A percentile compares a stretch with the other conserved stretches of the same genome.
Conservation (phyloP, 2,329 filamentous ascomycete genomes). For the Fusarium fujikuroi region DNA sequence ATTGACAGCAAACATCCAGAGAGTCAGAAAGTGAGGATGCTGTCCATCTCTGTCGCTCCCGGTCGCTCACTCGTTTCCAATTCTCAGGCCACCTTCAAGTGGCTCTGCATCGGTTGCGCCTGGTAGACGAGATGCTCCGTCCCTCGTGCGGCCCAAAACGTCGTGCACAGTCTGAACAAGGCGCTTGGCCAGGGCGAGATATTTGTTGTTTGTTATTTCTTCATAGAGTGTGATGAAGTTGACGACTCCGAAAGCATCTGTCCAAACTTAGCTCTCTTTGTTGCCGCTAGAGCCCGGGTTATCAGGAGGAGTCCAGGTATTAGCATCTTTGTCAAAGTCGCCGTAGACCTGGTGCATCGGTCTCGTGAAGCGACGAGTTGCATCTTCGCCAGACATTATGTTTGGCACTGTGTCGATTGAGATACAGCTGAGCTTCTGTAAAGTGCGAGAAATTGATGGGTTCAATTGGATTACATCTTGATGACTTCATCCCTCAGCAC, state of each 20-base stretch:
- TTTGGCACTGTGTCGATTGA: neutral
- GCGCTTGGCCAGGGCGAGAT: constrained; percentile 59
- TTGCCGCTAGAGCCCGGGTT: constrained; percentile 62
- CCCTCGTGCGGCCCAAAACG: constrained; percentile 62
- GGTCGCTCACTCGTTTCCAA: constrained; percentile 62
- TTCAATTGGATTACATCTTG: neutral
- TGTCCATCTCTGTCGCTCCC: constrained; percentile 67
- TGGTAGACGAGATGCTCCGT: constrained; percentile 58
- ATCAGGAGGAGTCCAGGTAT: constrained; percentile 58
- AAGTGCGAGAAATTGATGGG: neutral
- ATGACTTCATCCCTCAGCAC: constrained; percentile 13
- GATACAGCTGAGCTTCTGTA: neutral
- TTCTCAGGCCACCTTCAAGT: constrained; percentile 65
- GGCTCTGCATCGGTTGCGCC: constrained; percentile 63
- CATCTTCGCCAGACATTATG: constrained; percentile 6
- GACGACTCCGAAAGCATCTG: constrained; percentile 68
- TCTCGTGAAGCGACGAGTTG: constrained; percentile 46
- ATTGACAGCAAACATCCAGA: constrained; percentile 72
- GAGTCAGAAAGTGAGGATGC: constrained; percentile 69
- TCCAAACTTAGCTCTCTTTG: constrained; percentile 69
- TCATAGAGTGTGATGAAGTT: constrained; percentile 66
- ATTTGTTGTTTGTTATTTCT: constrained; percentile 51
- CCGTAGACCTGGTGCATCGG: constrained; percentile 55
- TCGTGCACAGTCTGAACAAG: constrained; percentile 64
- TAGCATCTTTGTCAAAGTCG: constrained; percentile 42